Conservation (phyloP, 345 rosid genomes). For the Eucalyptus pauciflora region DNA sequence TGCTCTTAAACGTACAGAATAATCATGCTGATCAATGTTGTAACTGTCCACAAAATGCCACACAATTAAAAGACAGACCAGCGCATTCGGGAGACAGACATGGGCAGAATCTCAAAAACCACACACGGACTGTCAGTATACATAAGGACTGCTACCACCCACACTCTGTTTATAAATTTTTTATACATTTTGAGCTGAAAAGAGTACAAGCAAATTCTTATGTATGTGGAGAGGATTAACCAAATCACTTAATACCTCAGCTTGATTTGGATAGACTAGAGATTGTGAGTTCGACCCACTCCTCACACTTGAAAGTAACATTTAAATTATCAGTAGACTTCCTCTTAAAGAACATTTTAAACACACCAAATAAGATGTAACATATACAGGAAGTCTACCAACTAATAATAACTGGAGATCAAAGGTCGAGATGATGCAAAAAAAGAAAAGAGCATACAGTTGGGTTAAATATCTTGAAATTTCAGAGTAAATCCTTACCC, state of each 20-base stretch:
- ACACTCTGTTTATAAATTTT: background rate
- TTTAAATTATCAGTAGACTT: background rate
- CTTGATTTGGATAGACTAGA: background rate
- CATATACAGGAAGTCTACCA: background rate
- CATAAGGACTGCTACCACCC: background rate
- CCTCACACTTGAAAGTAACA: background rate
- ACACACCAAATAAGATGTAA: background rate
- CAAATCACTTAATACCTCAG: background rate
- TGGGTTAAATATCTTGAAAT: background rate
- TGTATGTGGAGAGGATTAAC: background rate
- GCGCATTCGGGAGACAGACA: background rate
- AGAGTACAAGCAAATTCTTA: background rate
- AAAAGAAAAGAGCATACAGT: background rate
- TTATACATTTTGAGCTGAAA: background rate
- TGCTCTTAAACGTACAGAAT: conserved; percentile 72
- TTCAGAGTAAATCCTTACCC: conserved; percentile 28
- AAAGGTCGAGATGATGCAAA: background rate
- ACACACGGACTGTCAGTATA: background rate
- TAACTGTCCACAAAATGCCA: conserved; percentile 30
- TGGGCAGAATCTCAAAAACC: background rate
- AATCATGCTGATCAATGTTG: conserved; percentile 94
- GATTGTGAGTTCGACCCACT: background rate
- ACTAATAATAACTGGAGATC: background rate
- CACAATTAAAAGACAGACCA: background rate
- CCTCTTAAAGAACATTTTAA: background rate